Percentiles rank a stretch among this genome's conserved stretches.
Conservation (phyloP, 2,329 filamentous ascomycete genomes). For the Trichoderma koningiopsis region DNA sequence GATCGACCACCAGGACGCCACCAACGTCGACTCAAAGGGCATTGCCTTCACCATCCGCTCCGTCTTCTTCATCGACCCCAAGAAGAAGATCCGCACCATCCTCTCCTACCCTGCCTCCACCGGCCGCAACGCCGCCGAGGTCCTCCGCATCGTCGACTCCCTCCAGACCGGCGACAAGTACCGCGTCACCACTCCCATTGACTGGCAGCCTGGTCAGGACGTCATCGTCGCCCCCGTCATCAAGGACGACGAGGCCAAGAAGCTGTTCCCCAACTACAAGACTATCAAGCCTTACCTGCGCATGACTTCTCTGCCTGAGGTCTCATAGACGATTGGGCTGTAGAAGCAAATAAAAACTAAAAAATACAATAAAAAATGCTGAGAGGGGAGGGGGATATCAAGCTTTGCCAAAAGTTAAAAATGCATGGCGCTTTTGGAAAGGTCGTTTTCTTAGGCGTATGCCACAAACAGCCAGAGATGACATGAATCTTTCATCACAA, state of each 20-base stretch:
- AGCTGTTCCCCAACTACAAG: slow-evolving; percentile 78
- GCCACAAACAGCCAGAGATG: neutral
- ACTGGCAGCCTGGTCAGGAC: slow-evolving; percentile 87
- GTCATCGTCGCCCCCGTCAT: slow-evolving; percentile 87
- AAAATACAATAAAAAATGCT: neutral
- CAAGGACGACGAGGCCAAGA: slow-evolving; percentile 81
- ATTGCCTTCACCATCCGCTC: slow-evolving; percentile 93
- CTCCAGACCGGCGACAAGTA: slow-evolving; percentile 85
- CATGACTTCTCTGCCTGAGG: slow-evolving; percentile 68
- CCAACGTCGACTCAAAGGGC: slow-evolving; percentile 78
- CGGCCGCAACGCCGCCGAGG: slow-evolving; percentile 79
- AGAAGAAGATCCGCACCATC: slow-evolving; percentile 90
- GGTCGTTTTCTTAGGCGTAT: neutral
- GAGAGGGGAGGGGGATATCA: neutral
- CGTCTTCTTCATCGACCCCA: slow-evolving; percentile 92
- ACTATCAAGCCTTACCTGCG: slow-evolving; percentile 73
- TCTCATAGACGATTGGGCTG: slow-evolving; percentile 36
- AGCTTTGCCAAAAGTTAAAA: neutral
- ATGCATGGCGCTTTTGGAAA: neutral
- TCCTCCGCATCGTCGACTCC: slow-evolving; percentile 76
- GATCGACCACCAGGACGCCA: slow-evolving; percentile 78
- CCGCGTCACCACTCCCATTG: slow-evolving; percentile 84
- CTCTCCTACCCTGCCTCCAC: slow-evolving; percentile 92
- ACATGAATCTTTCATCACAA: neutral
- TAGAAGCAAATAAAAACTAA: neutral